Base-by-base conservation (phyloP, 768 basidiomycete genomes). In the Auricularia cornea region DNA sequence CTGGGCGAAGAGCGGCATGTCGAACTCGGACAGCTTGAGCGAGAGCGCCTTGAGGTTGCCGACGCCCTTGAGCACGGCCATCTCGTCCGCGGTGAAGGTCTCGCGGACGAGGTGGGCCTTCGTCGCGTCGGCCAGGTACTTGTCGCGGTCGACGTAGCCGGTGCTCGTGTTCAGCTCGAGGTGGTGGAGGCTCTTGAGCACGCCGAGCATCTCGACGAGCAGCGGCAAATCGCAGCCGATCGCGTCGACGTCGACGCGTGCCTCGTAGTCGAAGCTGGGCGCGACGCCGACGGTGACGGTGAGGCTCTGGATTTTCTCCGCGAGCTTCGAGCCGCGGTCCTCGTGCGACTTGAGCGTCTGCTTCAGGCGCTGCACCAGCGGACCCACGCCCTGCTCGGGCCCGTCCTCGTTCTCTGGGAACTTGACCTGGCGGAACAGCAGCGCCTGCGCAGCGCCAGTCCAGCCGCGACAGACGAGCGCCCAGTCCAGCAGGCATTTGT, bases 381-480 rank as follows among this genome's bases (percentile, higher is more conserved):
- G 54, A 20, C 26, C 4, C 6, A 57, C 29, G 26, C 54, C 54
- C 54, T 57, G 54, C 54, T 57, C 54, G 30, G 54, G 54, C 30
- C 54, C 54, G 30, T 57, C 54, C 23, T 57, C 54, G 54, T 57
- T 57, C 54, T 57, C 28, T 3, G 54, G 54, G 28, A 57, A 57
- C 28, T 31, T 76, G 62, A 88, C 82, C 56, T 77, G 74, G 62
- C 78, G 77, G 73, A 89, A 90, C 52, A 90, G 77, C 20, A 88
- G 79, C 63, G 80, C 83, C 72, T 91, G 89, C 0, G 85, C 80
- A 30, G 80, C 75, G 18, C 73, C 67, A 1, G 87, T 83, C 88
- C 89, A 90, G 29, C 81, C 77, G 71, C 76, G 80, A 78, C 82
- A 89, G 26, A 90, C 86, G 56, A 89, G 80, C 2, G 87, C 75